Base-by-base conservation (phyloP, 2,329 filamentous ascomycete genomes). In the Fusarium nematophilum region DNA sequence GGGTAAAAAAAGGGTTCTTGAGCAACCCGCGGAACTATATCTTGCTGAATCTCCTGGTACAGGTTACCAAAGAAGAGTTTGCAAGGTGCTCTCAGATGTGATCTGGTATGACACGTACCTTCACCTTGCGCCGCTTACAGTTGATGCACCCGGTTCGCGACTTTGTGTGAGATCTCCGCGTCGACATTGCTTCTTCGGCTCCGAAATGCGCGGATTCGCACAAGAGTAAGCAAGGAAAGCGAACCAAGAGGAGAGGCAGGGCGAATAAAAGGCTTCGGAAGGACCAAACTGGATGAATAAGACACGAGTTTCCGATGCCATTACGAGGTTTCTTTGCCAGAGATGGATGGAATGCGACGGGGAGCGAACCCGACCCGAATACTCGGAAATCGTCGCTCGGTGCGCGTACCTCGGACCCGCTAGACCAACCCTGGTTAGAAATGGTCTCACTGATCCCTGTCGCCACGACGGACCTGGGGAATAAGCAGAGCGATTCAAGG, bases 81-180 rank as follows among this genome's bases (percentile, higher is more conserved):
- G n/a, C n/a, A n/a, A n/a, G n/a, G n/a, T n/a, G n/a, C n/a, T n/a
- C n/a, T n/a, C 18, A 23, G 10, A 21, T 14, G 17, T 17, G 44
- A 36, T 37, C 36, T 2, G 39, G 17, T 36, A 26, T 31, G 11
- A 23, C 23, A 52, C 69, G 33, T 59, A 73, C 72, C 63, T 73
- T 73, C 21, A 73, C 71, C 50, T 73, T 73, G 29, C 72, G 69
- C 7, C 67, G 62, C 59, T 73, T 73, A 57, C 72, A 73, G 55
- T 71, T 69, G 33, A 48, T 49, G 53, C 72, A 73, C 34, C 72
- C 72, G 10, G 61, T 73, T 9, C 72, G 67, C 50, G 72, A 73
- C 54, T 73, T 73, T 38, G 70, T 79, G 6, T 73, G 71, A 23
- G 70, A 64, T 23, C 70, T 66, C 39, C 70, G 63, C 25, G 65